These are phyloP conservation scores for Lactarius akahatsu DNA, from an alignment of 768 basidiomycete genomes.

Conservation along the genomic window DNA sequence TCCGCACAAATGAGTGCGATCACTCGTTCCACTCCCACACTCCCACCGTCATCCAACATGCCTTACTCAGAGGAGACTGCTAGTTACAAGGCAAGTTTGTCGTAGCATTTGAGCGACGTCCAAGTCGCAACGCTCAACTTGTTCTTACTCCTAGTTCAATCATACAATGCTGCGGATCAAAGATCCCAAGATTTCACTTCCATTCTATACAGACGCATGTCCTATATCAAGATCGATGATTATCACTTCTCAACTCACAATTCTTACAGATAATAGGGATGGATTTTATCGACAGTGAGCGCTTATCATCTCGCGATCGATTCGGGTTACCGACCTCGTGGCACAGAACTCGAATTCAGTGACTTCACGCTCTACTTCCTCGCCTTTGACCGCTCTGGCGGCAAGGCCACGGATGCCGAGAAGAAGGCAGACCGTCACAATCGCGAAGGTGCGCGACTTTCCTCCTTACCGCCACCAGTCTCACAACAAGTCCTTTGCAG, in stretches of 20 bases:
- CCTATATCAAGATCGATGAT: background rate
- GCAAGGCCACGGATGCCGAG: conserved; percentile 50
- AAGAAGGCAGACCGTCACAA: conserved; percentile 48
- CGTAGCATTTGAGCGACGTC: background rate
- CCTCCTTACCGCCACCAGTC: background rate
- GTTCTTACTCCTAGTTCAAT: conserved; percentile 55
- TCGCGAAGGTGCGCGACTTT: conserved; percentile 58
- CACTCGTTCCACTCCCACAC: background rate
- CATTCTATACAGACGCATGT: conserved; percentile 74
- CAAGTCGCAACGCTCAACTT: background rate
- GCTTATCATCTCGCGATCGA: background rate
- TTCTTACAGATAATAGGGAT: conserved; percentile 35
- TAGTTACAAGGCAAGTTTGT: conserved; percentile 20
- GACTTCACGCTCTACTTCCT: conserved; percentile 86
- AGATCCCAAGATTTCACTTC: conserved; percentile 77
- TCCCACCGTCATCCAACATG: conserved; percentile 13
- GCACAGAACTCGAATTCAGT: conserved; percentile 50
- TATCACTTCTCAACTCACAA: background rate
- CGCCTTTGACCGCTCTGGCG: conserved; percentile 65
- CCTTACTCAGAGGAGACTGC: conserved; percentile 29
- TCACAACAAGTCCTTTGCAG: conserved; percentile 36
- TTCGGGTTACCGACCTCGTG: background rate
- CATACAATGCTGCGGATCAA: conserved; percentile 89
- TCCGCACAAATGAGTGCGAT: background rate
- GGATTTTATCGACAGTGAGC: conserved; percentile 35